These are phyloP conservation scores for Pyrus communis DNA, from an alignment of 306 rosid species.

Conservation along the genomic window DNA sequence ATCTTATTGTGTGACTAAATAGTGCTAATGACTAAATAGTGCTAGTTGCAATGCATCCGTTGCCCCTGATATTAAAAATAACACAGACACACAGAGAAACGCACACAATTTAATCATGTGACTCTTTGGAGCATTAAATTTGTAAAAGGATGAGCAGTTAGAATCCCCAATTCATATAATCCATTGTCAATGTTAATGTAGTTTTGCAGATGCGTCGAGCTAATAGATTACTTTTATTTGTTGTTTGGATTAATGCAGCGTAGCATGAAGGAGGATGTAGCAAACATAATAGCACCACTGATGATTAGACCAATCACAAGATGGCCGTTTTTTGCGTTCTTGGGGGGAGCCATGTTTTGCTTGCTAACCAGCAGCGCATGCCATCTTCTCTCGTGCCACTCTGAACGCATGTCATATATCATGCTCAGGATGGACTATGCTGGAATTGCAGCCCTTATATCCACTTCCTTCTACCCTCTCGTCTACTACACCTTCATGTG, in stretches of 20 bases:
- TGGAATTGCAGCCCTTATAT: conserved; percentile 95
- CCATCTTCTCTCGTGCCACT: conserved; percentile 93
- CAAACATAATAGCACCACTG: conserved; percentile 69
- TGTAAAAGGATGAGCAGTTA: neutral
- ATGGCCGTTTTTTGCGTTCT: conserved; percentile 90
- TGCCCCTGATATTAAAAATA: neutral
- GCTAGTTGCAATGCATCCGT: neutral
- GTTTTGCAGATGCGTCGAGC: neutral
- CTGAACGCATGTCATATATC: conserved; percentile 68
- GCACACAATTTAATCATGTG: neutral
- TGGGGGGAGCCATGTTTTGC: conserved; percentile 98
- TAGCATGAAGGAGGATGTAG: conserved; percentile 67
- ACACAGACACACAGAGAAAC: neutral
- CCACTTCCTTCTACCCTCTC: conserved; percentile 91
- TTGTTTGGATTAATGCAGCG: conserved; percentile 43
- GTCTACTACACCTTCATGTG: conserved; percentile 98
- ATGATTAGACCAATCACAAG: conserved; percentile 78
- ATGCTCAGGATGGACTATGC: conserved; percentile 96
- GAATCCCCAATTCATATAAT: neutral
- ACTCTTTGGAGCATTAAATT: neutral
- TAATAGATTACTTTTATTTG: conserved; percentile 8
- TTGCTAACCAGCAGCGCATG: conserved; percentile 85
- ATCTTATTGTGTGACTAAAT: neutral
- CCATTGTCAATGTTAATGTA: neutral
- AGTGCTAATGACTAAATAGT: neutral